Evolutionary conservation across 2,329 filamentous ascomycete genomes (phyloP).

Genomic region (Pseudopyricularia javanii): DNA sequence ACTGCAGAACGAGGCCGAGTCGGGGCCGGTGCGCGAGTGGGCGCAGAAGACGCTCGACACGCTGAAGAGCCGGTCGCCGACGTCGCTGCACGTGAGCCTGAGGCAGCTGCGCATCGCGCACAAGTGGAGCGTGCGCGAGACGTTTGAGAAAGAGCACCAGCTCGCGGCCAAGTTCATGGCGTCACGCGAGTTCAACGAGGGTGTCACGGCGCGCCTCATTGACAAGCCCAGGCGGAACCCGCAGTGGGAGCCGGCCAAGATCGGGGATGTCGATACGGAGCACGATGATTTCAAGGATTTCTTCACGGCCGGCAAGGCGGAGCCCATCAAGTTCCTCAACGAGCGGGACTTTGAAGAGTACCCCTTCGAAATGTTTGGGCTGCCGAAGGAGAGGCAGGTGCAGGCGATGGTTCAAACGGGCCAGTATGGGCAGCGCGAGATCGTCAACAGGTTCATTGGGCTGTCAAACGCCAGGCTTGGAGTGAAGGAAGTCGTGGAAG

Average conservation of each 20-base stretch:
- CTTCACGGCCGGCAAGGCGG: constrained; percentile 38
- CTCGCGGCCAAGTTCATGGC: constrained; percentile 84
- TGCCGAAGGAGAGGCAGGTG: constrained; percentile 61
- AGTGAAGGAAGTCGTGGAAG: constrained; percentile 52
- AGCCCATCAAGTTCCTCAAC: constrained; percentile 48
- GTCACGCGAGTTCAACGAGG: constrained; percentile 82
- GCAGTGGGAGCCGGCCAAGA: constrained; percentile 61
- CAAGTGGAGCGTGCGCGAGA: constrained; percentile 69
- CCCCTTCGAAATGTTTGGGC: constrained; percentile 55
- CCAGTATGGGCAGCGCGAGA: constrained; percentile 35
- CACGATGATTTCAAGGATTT: constrained; percentile 51
- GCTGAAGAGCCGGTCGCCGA: constrained; percentile 70
- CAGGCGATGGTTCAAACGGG: constrained; percentile 27
- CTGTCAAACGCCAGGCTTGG: constrained; percentile 54
- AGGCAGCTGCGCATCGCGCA: constrained; percentile 67
- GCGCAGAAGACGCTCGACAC: constrained; percentile 65
- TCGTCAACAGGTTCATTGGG: constrained; percentile 50
- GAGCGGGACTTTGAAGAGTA: constrained; percentile 57
- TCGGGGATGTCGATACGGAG: constrained; percentile 50
- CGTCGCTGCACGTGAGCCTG: constrained; percentile 71
- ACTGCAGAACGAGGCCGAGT: constrained; percentile 36
- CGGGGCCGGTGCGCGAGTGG: constrained; percentile 53
- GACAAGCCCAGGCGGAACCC: constrained; percentile 49
- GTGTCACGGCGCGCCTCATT: constrained; percentile 72
- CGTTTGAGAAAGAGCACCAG: constrained; percentile 75